Base-by-base conservation (phyloP, 257 asterid species). In the Salvia rosmarinus region DNA sequence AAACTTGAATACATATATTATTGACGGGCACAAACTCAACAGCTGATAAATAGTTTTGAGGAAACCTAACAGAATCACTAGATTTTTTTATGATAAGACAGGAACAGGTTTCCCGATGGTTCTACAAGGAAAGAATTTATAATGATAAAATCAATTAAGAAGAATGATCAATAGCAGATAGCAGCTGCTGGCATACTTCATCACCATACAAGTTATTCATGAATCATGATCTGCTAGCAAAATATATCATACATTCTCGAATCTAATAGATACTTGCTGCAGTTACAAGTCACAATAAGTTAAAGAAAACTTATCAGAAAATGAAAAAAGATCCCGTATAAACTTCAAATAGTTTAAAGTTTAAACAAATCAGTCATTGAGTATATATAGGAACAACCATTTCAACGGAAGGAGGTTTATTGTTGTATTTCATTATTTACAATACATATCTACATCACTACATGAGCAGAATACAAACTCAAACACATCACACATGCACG, bases 141-240 rank as follows among this genome's bases (percentile, higher is more conserved):
- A n/a, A n/a, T n/a, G n/a, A n/a, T n/a, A n/a, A n/a, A n/a, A n/a
- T n/a, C n/a, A n/a, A n/a, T n/a, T n/a, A n/a, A n/a, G n/a, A n/a
- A n/a, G n/a, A n/a, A n/a, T n/a, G n/a, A n/a, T n/a, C n/a, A n/a
- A n/a, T n/a, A n/a, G n/a, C n/a, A n/a, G n/a, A n/a, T n/a, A n/a
- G n/a, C n/a, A n/a, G n/a, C n/a, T n/a, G n/a, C n/a, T n/a, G n/a
- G n/a, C n/a, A n/a, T n/a, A n/a, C n/a, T n/a, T n/a, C n/a, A n/a
- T n/a, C n/a, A n/a, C n/a, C n/a, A n/a, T 30, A 55, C 75, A 67
- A 23, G 43, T 52, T 68, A 50, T 37, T 57, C 46, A 56, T 25
- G 23, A 44, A n/a, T n/a, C n/a, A n/a, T n/a, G n/a, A n/a, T 20
- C 13, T 11, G 12, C 28, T 39, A 59, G 25, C 28, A 56, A 28